These are phyloP conservation scores for Heimioporus sp. DNA, from an alignment of 768 basidiomycete species.

Conservation along the genomic window DNA sequence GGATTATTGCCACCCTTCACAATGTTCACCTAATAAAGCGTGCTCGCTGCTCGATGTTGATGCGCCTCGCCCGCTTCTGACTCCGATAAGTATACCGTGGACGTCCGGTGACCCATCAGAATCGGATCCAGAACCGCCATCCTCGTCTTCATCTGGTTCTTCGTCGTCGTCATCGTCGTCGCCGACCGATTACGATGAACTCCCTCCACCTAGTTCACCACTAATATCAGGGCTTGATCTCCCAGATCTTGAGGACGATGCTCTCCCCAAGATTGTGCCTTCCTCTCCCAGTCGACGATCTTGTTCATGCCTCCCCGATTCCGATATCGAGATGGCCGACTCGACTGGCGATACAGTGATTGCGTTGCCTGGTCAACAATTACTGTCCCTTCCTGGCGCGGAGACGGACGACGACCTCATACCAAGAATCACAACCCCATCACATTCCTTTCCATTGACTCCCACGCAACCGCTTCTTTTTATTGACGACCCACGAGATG, in stretches of 20 bases:
- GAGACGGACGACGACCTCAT: constrained; percentile 43
- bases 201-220: constrained; percentile 28
- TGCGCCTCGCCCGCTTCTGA: constrained; percentile 11
- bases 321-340: constrained; percentile 25
- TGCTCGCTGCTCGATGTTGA: constrained; percentile 23
- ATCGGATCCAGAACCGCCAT: constrained; percentile 15
- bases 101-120: constrained; percentile 9
- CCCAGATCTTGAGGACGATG: constrained; percentile 32
- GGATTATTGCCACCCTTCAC: constrained; percentile 13
- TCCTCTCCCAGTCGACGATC: constrained; percentile 30
- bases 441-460: constrained; percentile 11
- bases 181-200: constrained; percentile 23
- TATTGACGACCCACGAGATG: constrained; percentile 41
- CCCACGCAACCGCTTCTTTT: constrained; percentile 36
- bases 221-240: constrained; percentile 30
- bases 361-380: constrained; percentile 18
- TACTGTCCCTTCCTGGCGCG: constrained; percentile 42
- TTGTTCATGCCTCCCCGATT: constrained; percentile 28
- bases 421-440: constrained; percentile 20
- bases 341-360: constrained; percentile 12
- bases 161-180: constrained; percentile 12
- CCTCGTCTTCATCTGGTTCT: constrained; percentile 7
- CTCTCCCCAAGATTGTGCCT: constrained; percentile 16
- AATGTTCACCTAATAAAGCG: constrained; percentile 10
- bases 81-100: constrained; percentile 25